Evolutionary conservation across 2,329 filamentous ascomycete genomes (phyloP), one percentile per base, ranked within the genome.

Genomic region (Clarireedia sp.): DNA sequence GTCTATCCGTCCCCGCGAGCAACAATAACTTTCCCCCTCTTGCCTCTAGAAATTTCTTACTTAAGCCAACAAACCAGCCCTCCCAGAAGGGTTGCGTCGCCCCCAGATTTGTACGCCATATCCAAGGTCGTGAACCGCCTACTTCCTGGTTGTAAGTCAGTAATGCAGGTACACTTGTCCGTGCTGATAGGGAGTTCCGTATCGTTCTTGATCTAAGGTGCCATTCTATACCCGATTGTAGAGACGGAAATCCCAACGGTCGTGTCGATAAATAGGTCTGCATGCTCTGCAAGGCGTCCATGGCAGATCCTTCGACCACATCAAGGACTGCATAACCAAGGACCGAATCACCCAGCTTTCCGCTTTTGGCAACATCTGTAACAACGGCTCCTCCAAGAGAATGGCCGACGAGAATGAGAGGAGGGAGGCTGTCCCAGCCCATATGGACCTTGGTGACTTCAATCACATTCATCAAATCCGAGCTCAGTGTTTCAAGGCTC

Each of bases 231-330:
- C 86, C 92, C 3, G 87, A 81, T 60, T 87, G 78, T 17, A 96
- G 64, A 12, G 83, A 86, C n/a, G 82, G 75, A 66, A 99, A 99
- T 2, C 84, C 82, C 8, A 77, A 75, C 0, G 94, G 94, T 21
- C 94, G 80, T 4, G 86, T 90, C 1, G 87, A 85, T 19, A 99
- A 79, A 70, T 96, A 96, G 3, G 85, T 87, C 62, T 94, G 87
- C 94, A 99, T 99, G 70, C 87, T 91, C 70, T 90, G 85, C 52
- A 99, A 77, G 2, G 94, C 92, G 69, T 97, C 94, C 71, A 99
- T 92, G 36, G 94, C 94, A 0, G 89, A 95, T 10, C 94, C 89
- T 72, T 99, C 94, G 26, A 99, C 94, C 4, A 99, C 90, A 71
- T 99, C 94, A 16, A 99, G 76, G 7, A 97, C 91, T 3, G 85